Evolutionary conservation across 2,329 filamentous ascomycete species (phyloP), one percentile per base, ranked within the genome.

Genomic region (Graphilbum sp.): DNA sequence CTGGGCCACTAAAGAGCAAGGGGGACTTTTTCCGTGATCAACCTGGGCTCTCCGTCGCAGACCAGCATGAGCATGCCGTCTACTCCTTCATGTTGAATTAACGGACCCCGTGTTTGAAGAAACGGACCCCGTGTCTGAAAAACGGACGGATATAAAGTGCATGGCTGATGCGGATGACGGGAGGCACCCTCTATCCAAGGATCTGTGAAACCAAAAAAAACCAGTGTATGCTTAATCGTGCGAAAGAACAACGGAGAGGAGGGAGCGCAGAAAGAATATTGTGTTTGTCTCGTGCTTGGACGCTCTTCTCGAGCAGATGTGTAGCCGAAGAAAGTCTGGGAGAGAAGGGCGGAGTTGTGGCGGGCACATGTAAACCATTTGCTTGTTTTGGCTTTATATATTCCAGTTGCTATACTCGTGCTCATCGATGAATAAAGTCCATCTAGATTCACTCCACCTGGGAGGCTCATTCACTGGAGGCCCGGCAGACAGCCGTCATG

Each of bases 1-100:
- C 56, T 55, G 52, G 62, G 52, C 38, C 52, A 45, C 42, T 13
- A 23, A 31, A 31, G 29, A 31, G 16, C 9, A 27, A 27, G 9
- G 15, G 15, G 25, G n/a, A n/a, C 21, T 24, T 24, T 24, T 24
- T 24, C 21, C 21, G n/a, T n/a, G n/a, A n/a, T n/a, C n/a, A n/a
- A n/a, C n/a, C n/a, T n/a, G n/a, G n/a, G n/a, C n/a, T n/a, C n/a
- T n/a, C n/a, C n/a, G n/a, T n/a, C n/a, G n/a, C n/a, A n/a, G n/a
- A n/a, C n/a, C n/a, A n/a, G 25, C 9, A 27, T 9, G 25, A 27
- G 9, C 9, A 27, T 27, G n/a, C n/a, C n/a, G n/a, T n/a, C n/a
- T n/a, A n/a, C n/a, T n/a, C n/a, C n/a, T n/a, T n/a, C n/a, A n/a
- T n/a, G n/a, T n/a, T n/a, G n/a, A n/a, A n/a, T n/a, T n/a, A n/a